Evolutionary conservation across 768 basidiomycete genomes (phyloP), one percentile per base, ranked within the genome.

Genomic region (Phylloporus rhodoxanthus): DNA sequence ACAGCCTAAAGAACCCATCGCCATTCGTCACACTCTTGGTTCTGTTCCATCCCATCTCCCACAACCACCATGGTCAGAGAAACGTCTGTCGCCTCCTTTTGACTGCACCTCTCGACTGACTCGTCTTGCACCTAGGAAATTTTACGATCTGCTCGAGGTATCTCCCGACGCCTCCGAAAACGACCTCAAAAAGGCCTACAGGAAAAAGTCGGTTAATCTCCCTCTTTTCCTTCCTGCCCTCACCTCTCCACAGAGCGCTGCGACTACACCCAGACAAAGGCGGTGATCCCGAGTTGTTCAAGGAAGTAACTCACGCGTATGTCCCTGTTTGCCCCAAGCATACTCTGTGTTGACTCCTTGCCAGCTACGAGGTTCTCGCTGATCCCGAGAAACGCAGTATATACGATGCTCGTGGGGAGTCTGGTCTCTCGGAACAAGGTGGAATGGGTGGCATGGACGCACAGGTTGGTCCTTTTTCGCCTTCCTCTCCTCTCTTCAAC

Each of bases 401-500:
- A 53, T 98, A 99, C 63, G 94, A 98, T 74, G 71, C 86, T 45
- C 82, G 85, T 47, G 96, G 96, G 52, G 94, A 98, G 68, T 92
- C 92, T 54, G 95, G 93, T 42, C 69, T 94, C 25, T 81, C 79
- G 44, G 89, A 91, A 62, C 81, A 82, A 53, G 91, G 91, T 43
- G 89, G 90, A 25, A 88, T 90, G 84, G 88, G 89, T 46, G 91
- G 91, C 45, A 95, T 97, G 91, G 94, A 98, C 70, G 89, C 96
- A 3, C 91, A 95, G 73, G 87, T 85, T 58, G 49, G 81, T 66
- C 23, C 11, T 29, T 8, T 51, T 7, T n/a, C 8, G 30, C 47
- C 29, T 44, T 30, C 30, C 15, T 28, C 19, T 34, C 37, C 37
- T n/a, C 3, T 30, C 20, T 17, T 15, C 28, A 40, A 41, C 15